Percentiles rank a stretch among this genome's conserved stretches.
Evolutionary conservation across 2,329 filamentous ascomycete genomes (phyloP).

Genomic region (Fonsecaea nubica): DNA sequence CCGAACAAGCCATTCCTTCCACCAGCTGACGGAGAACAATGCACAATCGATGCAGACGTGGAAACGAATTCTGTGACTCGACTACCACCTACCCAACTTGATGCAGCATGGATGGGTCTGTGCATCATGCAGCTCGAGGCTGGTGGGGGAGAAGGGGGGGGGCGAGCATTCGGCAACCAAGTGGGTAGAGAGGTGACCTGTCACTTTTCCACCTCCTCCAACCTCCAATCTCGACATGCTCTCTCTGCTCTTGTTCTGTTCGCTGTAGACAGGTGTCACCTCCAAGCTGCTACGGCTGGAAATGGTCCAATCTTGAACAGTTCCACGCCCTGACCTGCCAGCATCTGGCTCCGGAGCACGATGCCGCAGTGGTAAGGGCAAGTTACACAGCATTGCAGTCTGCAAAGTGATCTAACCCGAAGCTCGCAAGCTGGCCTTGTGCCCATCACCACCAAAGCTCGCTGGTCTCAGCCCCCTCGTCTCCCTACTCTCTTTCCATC

Average conservation of each 20-base stretch:
- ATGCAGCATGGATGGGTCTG: background rate
- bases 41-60: background rate
- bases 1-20: background rate
- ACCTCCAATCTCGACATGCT: background rate
- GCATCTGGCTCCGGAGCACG: background rate
- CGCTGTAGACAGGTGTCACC: background rate
- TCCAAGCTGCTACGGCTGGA: background rate
- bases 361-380: background rate
- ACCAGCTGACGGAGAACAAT: background rate
- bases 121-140: background rate
- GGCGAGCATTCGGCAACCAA: background rate
- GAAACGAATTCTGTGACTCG: background rate
- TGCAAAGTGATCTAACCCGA: background rate
- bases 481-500: background rate
- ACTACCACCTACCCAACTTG: background rate
- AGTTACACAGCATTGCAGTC: background rate
- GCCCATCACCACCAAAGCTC: background rate
- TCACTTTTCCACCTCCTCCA: background rate
- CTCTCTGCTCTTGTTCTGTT: background rate
- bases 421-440: background rate
- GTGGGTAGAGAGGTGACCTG: background rate
- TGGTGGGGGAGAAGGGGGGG: background rate
- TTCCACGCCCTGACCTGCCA: background rate
- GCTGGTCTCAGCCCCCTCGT: background rate
- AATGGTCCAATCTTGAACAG: background rate